Evolutionary conservation across 148 eudicot genomes (phyloP).

Genomic region (Arctostaphylos glauca): DNA sequence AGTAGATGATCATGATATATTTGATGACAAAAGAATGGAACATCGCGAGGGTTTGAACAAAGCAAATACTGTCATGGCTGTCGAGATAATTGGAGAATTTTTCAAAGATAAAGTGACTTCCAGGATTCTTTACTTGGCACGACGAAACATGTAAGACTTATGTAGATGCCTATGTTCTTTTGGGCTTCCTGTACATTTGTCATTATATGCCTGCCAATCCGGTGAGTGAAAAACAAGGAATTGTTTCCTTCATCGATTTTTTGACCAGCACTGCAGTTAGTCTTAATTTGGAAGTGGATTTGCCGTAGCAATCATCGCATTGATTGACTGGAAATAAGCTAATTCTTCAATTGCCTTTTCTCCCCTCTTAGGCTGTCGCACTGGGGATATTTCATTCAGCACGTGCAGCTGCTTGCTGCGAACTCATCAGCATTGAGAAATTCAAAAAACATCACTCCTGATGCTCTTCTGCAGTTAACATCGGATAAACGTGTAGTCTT

Average conservation of each 20-base stretch:
- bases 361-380: slow-evolving; percentile 52
- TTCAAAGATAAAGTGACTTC: slow-evolving; percentile 60
- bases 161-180: neutral
- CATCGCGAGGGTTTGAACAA: slow-evolving; percentile 43
- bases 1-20: slow-evolving; percentile 43
- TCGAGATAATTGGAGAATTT: slow-evolving; percentile 70
- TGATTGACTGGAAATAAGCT: neutral
- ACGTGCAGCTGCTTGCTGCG: slow-evolving; percentile 55
- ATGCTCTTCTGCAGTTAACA: slow-evolving; percentile 53
- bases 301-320: slow-evolving; percentile 1
- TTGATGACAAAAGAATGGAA: slow-evolving; percentile 51
- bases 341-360: slow-evolving; percentile 6
- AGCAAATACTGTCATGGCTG: slow-evolving; percentile 67
- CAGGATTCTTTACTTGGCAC: slow-evolving; percentile 74
- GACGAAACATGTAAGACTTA: slow-evolving; percentile 67
- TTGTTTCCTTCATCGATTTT: neutral
- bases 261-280: neutral
- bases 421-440: slow-evolving; percentile 68
- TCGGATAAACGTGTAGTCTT: slow-evolving; percentile 52
- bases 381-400: slow-evolving; percentile 61
- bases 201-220: neutral
- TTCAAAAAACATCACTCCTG: slow-evolving; percentile 64
- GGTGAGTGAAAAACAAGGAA: slow-evolving; percentile 1
- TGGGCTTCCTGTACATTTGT: slow-evolving; percentile 4
- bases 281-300: neutral